Base-by-base conservation (phyloP, 2,329 filamentous ascomycete species). In the Fusarium sp. region DNA sequence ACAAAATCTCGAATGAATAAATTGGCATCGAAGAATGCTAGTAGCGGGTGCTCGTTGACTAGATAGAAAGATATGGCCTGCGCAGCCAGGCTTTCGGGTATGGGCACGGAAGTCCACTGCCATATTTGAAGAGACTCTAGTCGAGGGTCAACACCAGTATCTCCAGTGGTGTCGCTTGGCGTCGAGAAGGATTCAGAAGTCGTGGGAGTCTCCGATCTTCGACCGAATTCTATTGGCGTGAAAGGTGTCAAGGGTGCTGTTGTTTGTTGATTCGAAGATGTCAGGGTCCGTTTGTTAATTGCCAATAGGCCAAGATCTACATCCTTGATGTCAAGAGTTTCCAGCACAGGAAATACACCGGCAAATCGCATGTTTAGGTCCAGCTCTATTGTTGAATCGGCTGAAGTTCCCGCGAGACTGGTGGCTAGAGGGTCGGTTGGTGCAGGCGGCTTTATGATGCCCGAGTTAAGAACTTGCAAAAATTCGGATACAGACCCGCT, bases 21-120 rank as follows among this genome's bases (percentile, higher is more conserved):
- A 39, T 70, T 35, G 7, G 66, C 54, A 5, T 70, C 68, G 7
- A 70, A 70, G 4, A 70, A 31, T 6, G 53, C 66, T 20, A 70
- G 61, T 2, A 70, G 8, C 7, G 68, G 66, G 0, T 70, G 68
- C 12, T 70, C 66, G 6, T 70, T 70, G 0, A 8, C 6, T 0
- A 70, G 48, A 26, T 70, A 70, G 26, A 70, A 70, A 2, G 66
- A 70, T n/a, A 70, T 42, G 0, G 35, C 61, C 7, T 70, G 54
- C 7, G 56, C 47, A 8, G 61, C 68, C 3, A 70, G 16, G 5
- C 22, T 28, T 20, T 70, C 55, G 1, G 33, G 39, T 1, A 66
- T 45, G 7, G 54, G 38, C 13, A 70, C 13, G 0, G 66, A 61
- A 9, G 66, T 70, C 68, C 68, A 70, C n/a, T 69, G 48, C 54